Base-by-base conservation (phyloP, 805 yeast species). In the Metschnikowia vanudenii region DNA sequence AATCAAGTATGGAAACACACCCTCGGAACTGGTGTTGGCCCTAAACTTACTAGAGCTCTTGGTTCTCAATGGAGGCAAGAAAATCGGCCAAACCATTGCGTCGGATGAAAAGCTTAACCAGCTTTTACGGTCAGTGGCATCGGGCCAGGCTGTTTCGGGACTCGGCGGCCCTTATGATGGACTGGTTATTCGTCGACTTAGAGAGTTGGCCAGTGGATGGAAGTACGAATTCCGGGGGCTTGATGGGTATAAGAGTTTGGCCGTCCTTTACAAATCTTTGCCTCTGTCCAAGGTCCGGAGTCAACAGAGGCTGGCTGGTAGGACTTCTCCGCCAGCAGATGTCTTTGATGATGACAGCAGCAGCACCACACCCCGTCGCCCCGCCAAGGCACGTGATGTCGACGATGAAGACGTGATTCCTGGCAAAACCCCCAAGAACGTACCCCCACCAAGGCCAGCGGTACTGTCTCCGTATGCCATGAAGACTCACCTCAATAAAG, bases 1-100 rank as follows among this genome's bases (percentile, higher is more conserved):
- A 58, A 69, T 94, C 60, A 94, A 95, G 67, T 86, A 92, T 60
- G 98, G 97, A n/a, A 62, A 60, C 17, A 59, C 74, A 2, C 61
- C 66, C 4, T 65, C 69, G 16, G 85, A 84, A 53, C 96, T 88
- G 62, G 56, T 77, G 43, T 78, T 87, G 38, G 86, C 96, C 0
- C 63, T 90, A 51, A 57, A 56, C 42, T 52, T 71, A 19, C 61
- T 73, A 45, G 76, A 71, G 52, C 56, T 72, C 38, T 47, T 72
- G 47, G 60, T 71, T 13, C 59, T 71, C 49, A 72, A 72, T 58
- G 67, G 84, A 59, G 76, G 75, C 60, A 13, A 30, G 13, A 37
- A 37, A 26, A 37, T 37, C 48, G 41, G 41, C 26, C 41, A 30
- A 18, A 38, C 35, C 14, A 56, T 88, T 40, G 88, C 85, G 55